phyloP scores from a whole-genome alignment of 1,284 basidiomycete genomes.

The Sphagnurus paluster region DNA sequence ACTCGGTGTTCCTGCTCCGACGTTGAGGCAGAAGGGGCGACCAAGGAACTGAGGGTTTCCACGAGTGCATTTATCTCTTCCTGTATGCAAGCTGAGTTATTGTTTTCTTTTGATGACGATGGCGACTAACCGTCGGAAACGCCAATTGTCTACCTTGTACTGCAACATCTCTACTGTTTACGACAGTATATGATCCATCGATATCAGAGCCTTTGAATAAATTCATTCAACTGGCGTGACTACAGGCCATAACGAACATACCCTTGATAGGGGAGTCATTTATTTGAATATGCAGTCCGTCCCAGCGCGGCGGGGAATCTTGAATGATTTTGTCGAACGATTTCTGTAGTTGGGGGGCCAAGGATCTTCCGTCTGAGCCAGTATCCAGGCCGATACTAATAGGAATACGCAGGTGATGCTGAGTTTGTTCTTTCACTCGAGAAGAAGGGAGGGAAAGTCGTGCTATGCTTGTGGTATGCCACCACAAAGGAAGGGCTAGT shows the following conservation, averaged over 20 bases:
- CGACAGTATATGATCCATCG: slow-evolving; percentile 16
- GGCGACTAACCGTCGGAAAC: slow-evolving; percentile 26
- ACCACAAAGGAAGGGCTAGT: slow-evolving; percentile 83
- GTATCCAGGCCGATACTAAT: slow-evolving; percentile 50
- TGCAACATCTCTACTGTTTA: slow-evolving; percentile 12
- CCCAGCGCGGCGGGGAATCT: slow-evolving; percentile 34
- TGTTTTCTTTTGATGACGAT: background rate
- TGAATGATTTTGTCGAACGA: slow-evolving; percentile 21
- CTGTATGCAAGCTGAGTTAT: slow-evolving; percentile 3
- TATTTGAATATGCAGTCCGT: slow-evolving; percentile 36
- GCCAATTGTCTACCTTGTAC: slow-evolving; percentile 26
- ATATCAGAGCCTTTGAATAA: background rate
- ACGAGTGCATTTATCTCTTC: slow-evolving; percentile 28
- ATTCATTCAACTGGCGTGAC: background rate
- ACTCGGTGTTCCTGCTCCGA: slow-evolving; percentile 53
- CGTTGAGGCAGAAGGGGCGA: slow-evolving; percentile 51
- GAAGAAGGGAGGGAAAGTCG: slow-evolving; percentile 71
- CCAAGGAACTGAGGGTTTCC: slow-evolving; percentile 42
- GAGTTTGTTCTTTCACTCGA: slow-evolving; percentile 55
- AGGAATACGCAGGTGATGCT: slow-evolving; percentile 50
- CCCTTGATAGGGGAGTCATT: slow-evolving; percentile 12
- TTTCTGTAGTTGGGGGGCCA: slow-evolving; percentile 24
- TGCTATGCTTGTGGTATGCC: slow-evolving; percentile 84
- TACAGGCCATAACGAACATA: slow-evolving; percentile 17
- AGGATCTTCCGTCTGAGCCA: slow-evolving; percentile 13